Base-by-base conservation (phyloP, 352 stramenopile species). In the Pythium volutum region DNA sequence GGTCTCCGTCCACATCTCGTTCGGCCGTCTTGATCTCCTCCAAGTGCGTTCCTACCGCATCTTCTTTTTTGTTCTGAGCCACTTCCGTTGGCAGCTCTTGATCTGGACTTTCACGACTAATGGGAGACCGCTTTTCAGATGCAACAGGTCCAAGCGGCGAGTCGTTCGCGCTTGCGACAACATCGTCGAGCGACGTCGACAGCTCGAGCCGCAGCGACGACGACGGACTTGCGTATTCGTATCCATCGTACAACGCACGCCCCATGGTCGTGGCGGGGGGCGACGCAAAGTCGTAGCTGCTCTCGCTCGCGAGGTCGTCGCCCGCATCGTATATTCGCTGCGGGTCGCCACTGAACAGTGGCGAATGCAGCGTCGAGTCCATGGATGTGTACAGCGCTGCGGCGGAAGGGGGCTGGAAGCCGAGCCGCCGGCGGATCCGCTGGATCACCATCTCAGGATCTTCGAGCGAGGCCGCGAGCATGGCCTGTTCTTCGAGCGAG, bases 381-480 rank as follows among this genome's bases (percentile, higher is more conserved):
- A 11, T 8, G 20, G 42, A 4, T 31, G n/a, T 15, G 20, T 48
- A 48, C 41, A 4, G 7, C 20, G 31, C 14, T n/a, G 47, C 22
- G 23, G 26, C 11, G 3, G 38, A 36, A 5, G 41, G 39, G 4
- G 26, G 42, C 36, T 70, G 50, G 36, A 61, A 62, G 6, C 76
- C 76, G 14, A 89, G 75, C 7, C 80, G 75, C 20, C 69, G 77
- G 9, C 78, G 77, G 22, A 89, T 79, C 5, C 80, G 76, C 46
- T 82, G 73, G 55, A 88, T 88, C 20, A 88, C 80, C 27, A 73
- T 43, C 45, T 89, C 80, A 0, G 80, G 65, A 52, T 86, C 68
- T 51, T 86, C 77, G 27, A 71, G 29, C 29, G 48, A 54, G 12
- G 53, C 45, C 23, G 60, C 66, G 38, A 42, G 14, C 25, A 59